phyloP scores from a whole-genome alignment of 495 filamentous ascomycete genomes.

The Chaetomidium leptoderma region DNA sequence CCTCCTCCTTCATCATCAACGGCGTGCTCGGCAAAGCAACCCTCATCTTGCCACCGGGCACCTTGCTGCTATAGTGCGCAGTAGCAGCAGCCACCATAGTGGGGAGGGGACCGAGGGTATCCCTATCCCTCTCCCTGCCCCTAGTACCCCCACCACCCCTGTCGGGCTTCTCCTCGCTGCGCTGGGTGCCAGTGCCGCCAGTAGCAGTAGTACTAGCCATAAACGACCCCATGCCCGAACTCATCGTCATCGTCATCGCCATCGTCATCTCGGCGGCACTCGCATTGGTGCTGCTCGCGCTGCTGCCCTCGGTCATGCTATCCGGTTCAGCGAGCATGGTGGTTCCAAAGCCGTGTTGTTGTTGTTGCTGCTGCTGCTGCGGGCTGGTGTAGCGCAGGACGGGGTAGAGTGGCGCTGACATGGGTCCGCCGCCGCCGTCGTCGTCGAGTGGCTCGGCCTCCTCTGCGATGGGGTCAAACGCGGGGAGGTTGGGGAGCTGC shows the following conservation, averaged over 20 bases:
- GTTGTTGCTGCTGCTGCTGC: neutral
- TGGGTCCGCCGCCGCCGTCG: neutral
- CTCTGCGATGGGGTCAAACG: slow-evolving; percentile 27
- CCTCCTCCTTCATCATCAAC: neutral
- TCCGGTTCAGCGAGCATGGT: neutral
- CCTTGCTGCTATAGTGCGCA: neutral
- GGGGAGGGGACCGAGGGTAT: slow-evolving; percentile 5
- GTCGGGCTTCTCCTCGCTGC: neutral
- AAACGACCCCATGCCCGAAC: neutral
- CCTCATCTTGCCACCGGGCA: neutral
- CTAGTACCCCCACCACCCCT: neutral
- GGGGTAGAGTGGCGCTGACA: neutral
- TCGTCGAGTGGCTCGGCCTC: slow-evolving; percentile 13
- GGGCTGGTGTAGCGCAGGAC: neutral
- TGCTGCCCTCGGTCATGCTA: slow-evolving; percentile 26
- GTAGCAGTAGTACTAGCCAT: too few species aligned
- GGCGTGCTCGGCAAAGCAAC: neutral
- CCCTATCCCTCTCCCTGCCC: neutral
- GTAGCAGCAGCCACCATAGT: neutral
- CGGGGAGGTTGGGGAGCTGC: slow-evolving; percentile 24
- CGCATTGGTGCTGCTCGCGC: slow-evolving; percentile 27
- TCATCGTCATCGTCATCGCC: neutral
- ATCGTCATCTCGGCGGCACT: slow-evolving; percentile 20
- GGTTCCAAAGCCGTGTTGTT: neutral
- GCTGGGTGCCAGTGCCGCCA: too few species aligned